Conservation (phyloP, 176 grass and related monocot species). For the Musa schizocarpa region DNA sequence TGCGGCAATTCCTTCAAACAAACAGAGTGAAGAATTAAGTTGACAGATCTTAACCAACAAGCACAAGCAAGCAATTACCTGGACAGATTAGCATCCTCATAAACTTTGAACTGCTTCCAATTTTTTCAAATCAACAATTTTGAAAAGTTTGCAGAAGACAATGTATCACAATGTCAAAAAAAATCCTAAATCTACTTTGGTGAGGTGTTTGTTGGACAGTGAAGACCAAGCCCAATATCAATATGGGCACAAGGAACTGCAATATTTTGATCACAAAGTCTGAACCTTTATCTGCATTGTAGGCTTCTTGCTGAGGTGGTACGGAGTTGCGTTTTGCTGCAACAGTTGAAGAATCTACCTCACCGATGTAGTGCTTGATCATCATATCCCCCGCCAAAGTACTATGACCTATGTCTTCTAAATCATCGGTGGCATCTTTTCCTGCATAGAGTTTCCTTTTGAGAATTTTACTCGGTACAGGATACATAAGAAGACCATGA, state of each 20-base stretch:
- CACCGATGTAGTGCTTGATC: conserved; percentile 52
- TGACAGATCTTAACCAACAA: not conserved
- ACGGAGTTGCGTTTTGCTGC: conserved; percentile 20
- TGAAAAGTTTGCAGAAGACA: not conserved
- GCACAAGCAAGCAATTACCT: not conserved
- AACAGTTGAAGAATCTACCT: conserved; percentile 48
- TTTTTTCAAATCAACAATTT: not conserved
- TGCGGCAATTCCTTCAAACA: too few species aligned
- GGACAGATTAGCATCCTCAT: not conserved
- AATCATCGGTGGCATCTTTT: conserved; percentile 79
- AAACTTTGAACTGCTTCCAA: not conserved
- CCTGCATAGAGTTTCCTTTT: conserved; percentile 22
- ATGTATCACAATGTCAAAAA: too few species aligned
- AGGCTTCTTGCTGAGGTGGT: conserved; percentile 1
- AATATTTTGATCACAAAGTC: conserved; percentile 21
- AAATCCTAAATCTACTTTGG: conserved; percentile 26
- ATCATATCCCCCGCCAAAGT: conserved; percentile 49
- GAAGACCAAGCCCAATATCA: conserved; percentile 30
- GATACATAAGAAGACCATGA: not conserved
- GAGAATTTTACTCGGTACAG: not conserved
- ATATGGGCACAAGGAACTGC: conserved; percentile 31
- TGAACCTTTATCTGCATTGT: not conserved
- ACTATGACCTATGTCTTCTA: conserved; percentile 69
- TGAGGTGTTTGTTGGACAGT: conserved; percentile 20
- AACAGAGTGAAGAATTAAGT: too few species aligned